Base-by-base conservation (phyloP, 495 filamentous ascomycete species). In the Daldinia concentrica region DNA sequence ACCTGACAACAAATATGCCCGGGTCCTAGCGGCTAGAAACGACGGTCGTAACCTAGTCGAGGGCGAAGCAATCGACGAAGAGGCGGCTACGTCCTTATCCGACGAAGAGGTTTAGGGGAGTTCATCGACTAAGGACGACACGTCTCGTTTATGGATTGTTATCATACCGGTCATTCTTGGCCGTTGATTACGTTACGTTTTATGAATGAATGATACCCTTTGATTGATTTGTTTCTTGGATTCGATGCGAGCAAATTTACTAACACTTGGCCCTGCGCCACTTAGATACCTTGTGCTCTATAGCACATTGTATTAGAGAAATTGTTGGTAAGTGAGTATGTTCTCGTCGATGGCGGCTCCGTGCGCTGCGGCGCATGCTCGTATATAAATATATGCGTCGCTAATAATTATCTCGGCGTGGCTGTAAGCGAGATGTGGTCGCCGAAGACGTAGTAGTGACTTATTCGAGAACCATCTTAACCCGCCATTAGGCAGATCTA, bases 1-100 rank as follows among this genome's bases (percentile, higher is more conserved):
- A 8, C 80, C 82, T 1, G 82, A 87, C 56, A 75, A 69, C 43
- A 74, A 71, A n/a, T 78, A 73, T 26, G 71, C 74, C 11, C 73
- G 74, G 7, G 68, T 56, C 1, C 14, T 76, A 11, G 63, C 71
- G 12, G 74, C 73, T 8, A 58, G 41, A 5, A 45, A 34, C 15
- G 68, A 72, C 0, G 74, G 71, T 1, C 68, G 66, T 15, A 43
- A 60, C 30, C 48, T 62, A 17, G 48, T 39, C 6, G 69, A 68
- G 45, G 41, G 48, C 32, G 60, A 69, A 58, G 57, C 61, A 9
- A 65, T 66, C 32, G 29, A 59, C 32, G 68, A 71, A 30, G 73
- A 72, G 41, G 39, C 29, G 12, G 70, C 60, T 1, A 61, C 64
- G 24, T 39, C 55, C 6, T 39, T 73, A 15, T 64, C 70, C 4